Evolutionary conservation across 2,329 filamentous ascomycete species (phyloP).

Genomic region (Colletotrichum orbiculare): DNA sequence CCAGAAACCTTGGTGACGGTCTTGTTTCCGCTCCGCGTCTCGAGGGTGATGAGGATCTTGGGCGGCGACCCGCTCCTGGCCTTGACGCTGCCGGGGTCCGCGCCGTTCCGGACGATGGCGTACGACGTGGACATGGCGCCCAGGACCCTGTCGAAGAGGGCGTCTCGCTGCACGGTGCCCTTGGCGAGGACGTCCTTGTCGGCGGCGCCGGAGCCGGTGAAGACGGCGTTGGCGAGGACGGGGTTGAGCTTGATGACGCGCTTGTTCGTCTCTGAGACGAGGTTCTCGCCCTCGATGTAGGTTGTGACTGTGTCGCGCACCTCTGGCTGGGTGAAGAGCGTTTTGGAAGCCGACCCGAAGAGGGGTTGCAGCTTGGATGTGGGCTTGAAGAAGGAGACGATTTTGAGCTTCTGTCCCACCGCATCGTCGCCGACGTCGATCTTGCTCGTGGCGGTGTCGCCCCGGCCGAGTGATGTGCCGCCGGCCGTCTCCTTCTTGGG

Average conservation of each 20-base stretch:
- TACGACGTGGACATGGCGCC: conserved; percentile 5
- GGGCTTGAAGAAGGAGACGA: conserved; percentile 4
- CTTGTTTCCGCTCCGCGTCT: conserved; percentile 14
- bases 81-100: conserved; percentile 3
- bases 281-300: conserved; percentile 11
- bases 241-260: conserved; percentile 10
- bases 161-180: not conserved
- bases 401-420: conserved; percentile 5
- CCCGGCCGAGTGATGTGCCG: not conserved
- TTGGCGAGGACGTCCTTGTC: conserved; percentile 9
- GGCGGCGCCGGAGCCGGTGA: not conserved
- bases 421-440: conserved; percentile 1
- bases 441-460: not conserved
- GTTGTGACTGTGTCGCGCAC: not conserved
- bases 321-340: not conserved
- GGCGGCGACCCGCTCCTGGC: conserved; percentile 5
- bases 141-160: conserved; percentile 5
- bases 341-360: conserved; percentile 1
- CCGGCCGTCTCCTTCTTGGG: conserved; percentile 11
- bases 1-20: conserved; percentile 11
- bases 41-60: conserved; percentile 8
- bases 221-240: not conserved
- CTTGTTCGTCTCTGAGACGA: conserved; percentile 2
- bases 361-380: conserved; percentile 2
- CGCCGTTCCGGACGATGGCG: not conserved